Evolutionary conservation across 2,329 filamentous ascomycete genomes (phyloP).

Genomic region (Sphaerulina vaccinii): DNA sequence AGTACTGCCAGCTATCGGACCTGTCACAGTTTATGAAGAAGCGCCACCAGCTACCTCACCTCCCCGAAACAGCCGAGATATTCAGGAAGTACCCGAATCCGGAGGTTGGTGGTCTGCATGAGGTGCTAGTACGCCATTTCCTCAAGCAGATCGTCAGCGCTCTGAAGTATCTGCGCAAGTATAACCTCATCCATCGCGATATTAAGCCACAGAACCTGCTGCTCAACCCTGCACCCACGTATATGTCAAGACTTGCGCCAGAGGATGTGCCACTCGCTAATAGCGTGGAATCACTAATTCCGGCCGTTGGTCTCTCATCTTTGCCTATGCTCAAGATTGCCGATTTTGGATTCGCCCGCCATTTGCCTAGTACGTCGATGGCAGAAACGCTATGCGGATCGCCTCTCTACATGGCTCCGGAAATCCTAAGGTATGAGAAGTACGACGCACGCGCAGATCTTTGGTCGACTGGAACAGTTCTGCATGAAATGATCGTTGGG

Average conservation of each 20-base stretch:
- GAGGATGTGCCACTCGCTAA: constrained; percentile 71
- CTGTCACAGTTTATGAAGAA: constrained; percentile 96
- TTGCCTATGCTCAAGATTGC: constrained; percentile 96
- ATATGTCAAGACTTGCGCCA: constrained; percentile 63
- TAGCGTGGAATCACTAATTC: constrained; percentile 76
- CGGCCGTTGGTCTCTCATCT: constrained; percentile 75
- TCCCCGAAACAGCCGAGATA: constrained; percentile 83
- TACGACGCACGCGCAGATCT: constrained; percentile 96
- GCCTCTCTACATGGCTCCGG: constrained; percentile 96
- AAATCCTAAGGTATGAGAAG: constrained; percentile 94
- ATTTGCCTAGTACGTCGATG: constrained; percentile 83
- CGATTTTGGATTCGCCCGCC: constrained; percentile 96
- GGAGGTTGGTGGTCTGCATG: constrained; percentile 80
- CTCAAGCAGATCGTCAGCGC: constrained; percentile 92
- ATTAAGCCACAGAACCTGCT: constrained; percentile 97
- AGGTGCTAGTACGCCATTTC: constrained; percentile 95
- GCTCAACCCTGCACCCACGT: constrained; percentile 74
- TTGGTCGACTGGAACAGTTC: constrained; percentile 94
- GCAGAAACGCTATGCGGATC: constrained; percentile 96
- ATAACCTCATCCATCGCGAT: constrained; percentile 91
- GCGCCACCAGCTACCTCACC: constrained; percentile 73
- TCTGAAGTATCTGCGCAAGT: constrained; percentile 78
- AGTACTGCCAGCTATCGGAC: constrained; percentile 95
- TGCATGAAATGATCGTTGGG: constrained; percentile 93
- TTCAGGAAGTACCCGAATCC: constrained; percentile 89